phyloP scores from a whole-genome alignment of 169 alveolate genomes.

The Hepatocystis sp. region DNA sequence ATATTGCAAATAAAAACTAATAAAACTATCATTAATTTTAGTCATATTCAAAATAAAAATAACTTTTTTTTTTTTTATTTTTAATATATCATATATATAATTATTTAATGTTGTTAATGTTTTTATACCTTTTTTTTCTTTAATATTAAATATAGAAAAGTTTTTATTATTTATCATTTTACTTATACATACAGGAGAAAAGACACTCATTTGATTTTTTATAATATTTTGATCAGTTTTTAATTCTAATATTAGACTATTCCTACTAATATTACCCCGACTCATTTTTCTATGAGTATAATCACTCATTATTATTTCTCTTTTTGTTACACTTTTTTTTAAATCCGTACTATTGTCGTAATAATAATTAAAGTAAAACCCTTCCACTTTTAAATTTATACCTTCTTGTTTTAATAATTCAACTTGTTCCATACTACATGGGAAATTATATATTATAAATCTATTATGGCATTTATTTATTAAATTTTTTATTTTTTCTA shows the following conservation, averaged over 20 bases:
- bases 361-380: too few relatives aligned
- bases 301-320: too few relatives aligned
- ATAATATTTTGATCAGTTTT: too few relatives aligned
- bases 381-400: not conserved
- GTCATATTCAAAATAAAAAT: constrained; percentile 44
- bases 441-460: constrained; percentile 50
- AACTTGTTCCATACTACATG: constrained; percentile 4
- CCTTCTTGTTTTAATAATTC: constrained; percentile 8
- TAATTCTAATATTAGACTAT: too few relatives aligned
- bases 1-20: constrained; percentile 64
- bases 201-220: too few relatives aligned
- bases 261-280: too few relatives aligned
- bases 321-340: too few relatives aligned
- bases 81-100: constrained; percentile 11
- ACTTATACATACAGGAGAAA: too few relatives aligned
- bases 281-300: too few relatives aligned
- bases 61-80: constrained; percentile 19
- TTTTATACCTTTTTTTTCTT: constrained; percentile 3
- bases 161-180: constrained; percentile 2
- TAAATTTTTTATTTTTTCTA: constrained; percentile 23
- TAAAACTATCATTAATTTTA: constrained; percentile 13
- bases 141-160: constrained; percentile 14
- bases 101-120: not conserved
- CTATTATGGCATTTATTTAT: constrained; percentile 14
- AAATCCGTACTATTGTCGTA: too few relatives aligned